These are phyloP conservation scores for Ilyonectria destructans DNA, from an alignment of 2,329 filamentous ascomycete genomes.

Conservation along the genomic window DNA sequence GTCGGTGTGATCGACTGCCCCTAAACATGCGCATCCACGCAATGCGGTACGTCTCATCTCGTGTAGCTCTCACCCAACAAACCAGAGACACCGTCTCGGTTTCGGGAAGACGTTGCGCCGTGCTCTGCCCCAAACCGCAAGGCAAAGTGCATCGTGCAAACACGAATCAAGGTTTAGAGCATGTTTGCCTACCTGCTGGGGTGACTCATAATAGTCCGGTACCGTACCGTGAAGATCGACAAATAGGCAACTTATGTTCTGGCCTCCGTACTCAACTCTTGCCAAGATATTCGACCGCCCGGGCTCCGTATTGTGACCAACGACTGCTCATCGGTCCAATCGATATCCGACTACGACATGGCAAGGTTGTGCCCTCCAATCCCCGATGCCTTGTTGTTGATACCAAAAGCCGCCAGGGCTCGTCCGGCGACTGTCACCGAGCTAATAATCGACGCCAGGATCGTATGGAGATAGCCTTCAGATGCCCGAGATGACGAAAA, in stretches of 20 bases:
- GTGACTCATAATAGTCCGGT: background rate
- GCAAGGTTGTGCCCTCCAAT: conserved; percentile 13
- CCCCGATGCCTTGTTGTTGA: background rate
- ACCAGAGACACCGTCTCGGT: conserved; percentile 19
- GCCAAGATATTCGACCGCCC: background rate
- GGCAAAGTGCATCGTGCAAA: background rate
- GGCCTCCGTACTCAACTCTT: no score
- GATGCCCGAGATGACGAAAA: conserved; percentile 1
- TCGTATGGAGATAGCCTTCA: background rate
- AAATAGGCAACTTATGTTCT: no score
- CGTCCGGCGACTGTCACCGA: no score
- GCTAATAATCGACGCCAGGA: conserved; percentile 2
- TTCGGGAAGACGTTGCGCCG: conserved; percentile 19
- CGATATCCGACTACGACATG: conserved; percentile 41
- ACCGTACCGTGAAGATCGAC: background rate
- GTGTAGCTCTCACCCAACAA: background rate
- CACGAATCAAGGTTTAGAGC: conserved; percentile 6
- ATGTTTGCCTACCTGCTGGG: background rate
- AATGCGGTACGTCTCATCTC: background rate
- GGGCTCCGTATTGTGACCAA: background rate
- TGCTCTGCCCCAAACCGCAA: conserved; percentile 1
- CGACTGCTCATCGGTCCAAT: conserved; percentile 37
- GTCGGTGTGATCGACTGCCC: background rate
- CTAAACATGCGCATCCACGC: background rate
- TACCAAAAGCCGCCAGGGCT: background rate